Percentiles rank a stretch among this genome's conserved stretches.
Evolutionary conservation across 2,329 filamentous ascomycete genomes (phyloP).

Genomic region (Elsinoe arachidis): DNA sequence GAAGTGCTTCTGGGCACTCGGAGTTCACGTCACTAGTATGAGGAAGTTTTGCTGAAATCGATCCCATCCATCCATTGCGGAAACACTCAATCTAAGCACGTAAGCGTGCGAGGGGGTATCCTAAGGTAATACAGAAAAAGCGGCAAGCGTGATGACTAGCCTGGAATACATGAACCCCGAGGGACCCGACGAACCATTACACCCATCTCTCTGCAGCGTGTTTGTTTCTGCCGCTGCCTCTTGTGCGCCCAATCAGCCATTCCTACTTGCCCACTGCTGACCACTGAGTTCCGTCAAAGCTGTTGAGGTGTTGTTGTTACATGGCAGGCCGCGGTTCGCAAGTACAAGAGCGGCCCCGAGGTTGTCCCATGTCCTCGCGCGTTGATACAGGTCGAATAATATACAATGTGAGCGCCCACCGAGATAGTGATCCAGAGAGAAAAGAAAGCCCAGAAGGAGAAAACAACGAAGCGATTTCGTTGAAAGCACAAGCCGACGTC

Average conservation of each 20-base stretch:
- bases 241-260: no score
- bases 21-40: not conserved
- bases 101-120: not conserved
- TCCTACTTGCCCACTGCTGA: no score
- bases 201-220: not conserved
- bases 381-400: not conserved
- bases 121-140: constrained; percentile 2
- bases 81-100: not conserved
- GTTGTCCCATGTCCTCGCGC: no score
- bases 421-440: not conserved
- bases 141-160: not conserved
- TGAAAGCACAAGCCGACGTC: not conserved
- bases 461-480: not conserved
- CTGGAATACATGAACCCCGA: not conserved
- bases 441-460: not conserved
- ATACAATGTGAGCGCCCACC: constrained; percentile 3
- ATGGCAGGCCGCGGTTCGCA: no score
- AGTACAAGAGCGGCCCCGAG: no score
- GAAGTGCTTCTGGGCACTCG: no score
- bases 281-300: no score
- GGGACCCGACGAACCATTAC: not conserved
- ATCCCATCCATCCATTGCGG: not conserved
- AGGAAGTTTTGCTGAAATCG: not conserved
- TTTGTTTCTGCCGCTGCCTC: no score
- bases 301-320: no score